phyloP scores from a whole-genome alignment of 371 early-diverging fungal species.

The Mucor ambiguus region DNA sequence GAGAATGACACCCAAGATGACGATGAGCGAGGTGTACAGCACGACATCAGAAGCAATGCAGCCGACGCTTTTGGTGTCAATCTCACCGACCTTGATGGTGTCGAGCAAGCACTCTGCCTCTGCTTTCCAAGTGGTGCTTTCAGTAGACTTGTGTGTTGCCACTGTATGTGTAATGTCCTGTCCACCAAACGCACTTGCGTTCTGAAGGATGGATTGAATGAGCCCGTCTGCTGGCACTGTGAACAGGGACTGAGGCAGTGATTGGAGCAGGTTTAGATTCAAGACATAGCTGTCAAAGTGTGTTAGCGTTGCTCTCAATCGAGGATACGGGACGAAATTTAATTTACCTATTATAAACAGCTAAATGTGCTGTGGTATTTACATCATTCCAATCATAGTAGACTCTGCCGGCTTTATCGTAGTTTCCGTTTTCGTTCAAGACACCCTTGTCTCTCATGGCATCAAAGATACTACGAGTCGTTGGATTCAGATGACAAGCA shows the following conservation, averaged over 20 bases:
- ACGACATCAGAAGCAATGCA: conserved; percentile 75
- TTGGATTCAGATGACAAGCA: conserved; percentile 67
- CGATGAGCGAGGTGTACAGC: conserved; percentile 53
- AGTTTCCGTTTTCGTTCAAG: conserved; percentile 37
- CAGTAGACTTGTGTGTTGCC: conserved; percentile 20
- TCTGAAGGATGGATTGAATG: conserved; percentile 30
- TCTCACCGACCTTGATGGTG: conserved; percentile 72
- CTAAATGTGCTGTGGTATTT: conserved; percentile 48
- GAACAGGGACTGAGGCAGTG: conserved; percentile 34
- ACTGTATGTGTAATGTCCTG: conserved; percentile 48
- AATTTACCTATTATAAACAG: conserved; percentile 75
- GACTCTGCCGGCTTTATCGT: conserved; percentile 58
- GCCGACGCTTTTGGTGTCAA: conserved; percentile 72
- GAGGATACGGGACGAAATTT: neutral
- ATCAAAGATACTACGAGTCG: conserved; percentile 40
- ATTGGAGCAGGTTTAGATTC: conserved; percentile 43
- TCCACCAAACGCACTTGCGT: conserved; percentile 30
- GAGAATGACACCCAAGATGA: conserved; percentile 62
- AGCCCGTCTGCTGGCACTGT: conserved; percentile 37
- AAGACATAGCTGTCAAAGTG: conserved; percentile 41
- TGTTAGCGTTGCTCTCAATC: neutral
- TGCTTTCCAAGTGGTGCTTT: conserved; percentile 26
- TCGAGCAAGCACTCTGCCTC: conserved; percentile 66
- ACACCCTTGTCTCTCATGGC: conserved; percentile 40
- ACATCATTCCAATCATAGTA: conserved; percentile 80